Percentiles rank a stretch among this genome's conserved stretches.
Conservation (phyloP, 2,329 filamentous ascomycete genomes). For the Monascus ruber region DNA sequence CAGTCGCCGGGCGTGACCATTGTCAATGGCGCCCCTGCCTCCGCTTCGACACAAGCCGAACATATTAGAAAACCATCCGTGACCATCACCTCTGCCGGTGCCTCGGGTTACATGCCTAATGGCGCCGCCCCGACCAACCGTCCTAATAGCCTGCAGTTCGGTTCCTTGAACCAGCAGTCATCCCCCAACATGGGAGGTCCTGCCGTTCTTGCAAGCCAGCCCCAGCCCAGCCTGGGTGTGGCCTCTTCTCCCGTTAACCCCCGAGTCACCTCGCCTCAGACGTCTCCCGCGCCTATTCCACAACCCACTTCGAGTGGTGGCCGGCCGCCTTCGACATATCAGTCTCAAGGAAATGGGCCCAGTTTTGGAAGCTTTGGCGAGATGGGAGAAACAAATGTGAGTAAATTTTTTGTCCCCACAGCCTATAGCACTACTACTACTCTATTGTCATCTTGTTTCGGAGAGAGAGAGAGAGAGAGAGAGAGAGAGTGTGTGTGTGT, state of each 20-base stretch:
- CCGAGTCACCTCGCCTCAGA: slow-evolving; percentile 68
- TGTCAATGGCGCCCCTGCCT: slow-evolving; percentile 52
- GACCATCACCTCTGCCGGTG: slow-evolving; percentile 77
- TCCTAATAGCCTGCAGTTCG: slow-evolving; percentile 62
- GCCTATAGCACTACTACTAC: background rate
- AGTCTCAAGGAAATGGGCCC: slow-evolving; percentile 59
- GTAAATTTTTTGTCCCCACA: slow-evolving; percentile 17
- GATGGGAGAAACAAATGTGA: slow-evolving; percentile 56
- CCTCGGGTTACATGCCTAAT: slow-evolving; percentile 65
- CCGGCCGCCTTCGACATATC: slow-evolving; percentile 64
- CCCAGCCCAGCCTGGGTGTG: slow-evolving; percentile 31
- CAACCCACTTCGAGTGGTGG: slow-evolving; percentile 75
- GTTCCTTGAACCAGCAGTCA: slow-evolving; percentile 55
- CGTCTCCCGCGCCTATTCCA: slow-evolving; percentile 87
- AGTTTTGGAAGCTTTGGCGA: slow-evolving; percentile 78
- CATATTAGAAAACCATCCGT: slow-evolving; percentile 82
- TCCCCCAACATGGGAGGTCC: slow-evolving; percentile 54
- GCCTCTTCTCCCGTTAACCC: slow-evolving; percentile 49
- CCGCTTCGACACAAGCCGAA: slow-evolving; percentile 42
- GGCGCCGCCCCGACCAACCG: slow-evolving; percentile 46
- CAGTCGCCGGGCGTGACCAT: slow-evolving; percentile 41
- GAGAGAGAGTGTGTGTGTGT: no score
- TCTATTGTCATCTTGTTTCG: background rate
- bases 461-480: background rate
- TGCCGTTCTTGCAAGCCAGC: slow-evolving; percentile 33